A percentile compares a stretch with the other conserved stretches of the same genome.
phyloP scores from a whole-genome alignment of 176 grass and related monocot species.

The Ensete ventricosum region DNA sequence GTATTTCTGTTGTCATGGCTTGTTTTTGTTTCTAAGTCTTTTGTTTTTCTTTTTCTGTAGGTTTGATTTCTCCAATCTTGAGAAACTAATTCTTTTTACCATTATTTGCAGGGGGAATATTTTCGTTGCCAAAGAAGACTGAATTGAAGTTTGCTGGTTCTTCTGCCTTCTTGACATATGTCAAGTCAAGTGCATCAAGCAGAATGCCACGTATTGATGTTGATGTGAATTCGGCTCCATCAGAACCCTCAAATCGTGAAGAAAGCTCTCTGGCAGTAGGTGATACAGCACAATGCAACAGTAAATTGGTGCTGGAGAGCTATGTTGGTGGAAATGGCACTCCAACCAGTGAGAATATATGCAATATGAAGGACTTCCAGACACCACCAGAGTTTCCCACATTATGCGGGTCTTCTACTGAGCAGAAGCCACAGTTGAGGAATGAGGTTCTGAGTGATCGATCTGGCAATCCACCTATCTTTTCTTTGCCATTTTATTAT shows the following conservation, averaged over 20 bases:
- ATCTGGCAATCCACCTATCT: conserved; percentile 42
- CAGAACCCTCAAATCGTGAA: conserved; percentile 21
- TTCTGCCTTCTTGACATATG: conserved; percentile 91
- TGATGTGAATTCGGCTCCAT: conserved; percentile 32
- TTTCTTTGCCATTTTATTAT: conserved; percentile 71
- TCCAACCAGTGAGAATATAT: conserved; percentile 25
- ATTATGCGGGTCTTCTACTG: conserved; percentile 45
- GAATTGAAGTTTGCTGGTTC: conserved; percentile 69
- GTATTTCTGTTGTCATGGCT: not conserved
- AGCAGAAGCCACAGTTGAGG: conserved; percentile 2
- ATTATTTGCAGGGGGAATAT: conserved; percentile 49
- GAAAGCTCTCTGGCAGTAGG: conserved; percentile 23
- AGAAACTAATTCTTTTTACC: conserved; percentile 19
- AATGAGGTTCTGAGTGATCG: conserved; percentile 39
- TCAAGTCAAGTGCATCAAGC: conserved; percentile 42
- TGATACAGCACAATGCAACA: conserved; percentile 24
- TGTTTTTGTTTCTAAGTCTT: not conserved
- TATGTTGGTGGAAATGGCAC: conserved; percentile 25
- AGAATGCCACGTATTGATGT: conserved; percentile 30
- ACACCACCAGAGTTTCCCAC: conserved; percentile 36
- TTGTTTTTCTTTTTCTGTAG: not conserved
- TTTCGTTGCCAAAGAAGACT: conserved; percentile 63
- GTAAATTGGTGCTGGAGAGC: conserved; percentile 13
- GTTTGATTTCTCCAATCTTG: conserved; percentile 12
- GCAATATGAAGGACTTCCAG: conserved; percentile 25